phyloP scores from a whole-genome alignment of 257 asterid genomes.

The Galeopsis tetrahit region DNA sequence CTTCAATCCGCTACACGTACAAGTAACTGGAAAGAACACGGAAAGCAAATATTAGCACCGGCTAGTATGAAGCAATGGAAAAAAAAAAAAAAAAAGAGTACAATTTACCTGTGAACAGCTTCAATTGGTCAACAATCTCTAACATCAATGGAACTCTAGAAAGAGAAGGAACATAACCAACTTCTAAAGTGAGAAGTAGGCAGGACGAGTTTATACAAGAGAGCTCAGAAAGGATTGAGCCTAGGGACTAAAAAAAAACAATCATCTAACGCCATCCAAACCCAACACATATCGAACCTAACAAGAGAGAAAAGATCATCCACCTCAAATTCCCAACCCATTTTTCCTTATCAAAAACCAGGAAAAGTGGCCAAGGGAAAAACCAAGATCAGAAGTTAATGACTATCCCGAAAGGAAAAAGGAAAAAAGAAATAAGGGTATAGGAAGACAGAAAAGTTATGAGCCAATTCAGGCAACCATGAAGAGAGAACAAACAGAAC shows the following conservation, averaged over 20 bases:
- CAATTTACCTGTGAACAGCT: slow-evolving; percentile 47
- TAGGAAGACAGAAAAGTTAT: background rate
- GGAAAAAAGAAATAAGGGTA: slow-evolving; percentile 14
- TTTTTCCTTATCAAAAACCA: slow-evolving; percentile 65
- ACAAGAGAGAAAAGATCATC: slow-evolving; percentile 41
- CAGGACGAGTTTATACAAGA: slow-evolving; percentile 16
- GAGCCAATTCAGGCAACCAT: slow-evolving; percentile 37
- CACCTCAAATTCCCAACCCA: slow-evolving; percentile 54
- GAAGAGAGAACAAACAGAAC: slow-evolving; percentile 1
- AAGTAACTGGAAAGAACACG: slow-evolving; percentile 37
- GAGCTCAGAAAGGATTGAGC: slow-evolving; percentile 34
- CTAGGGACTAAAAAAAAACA: slow-evolving; percentile 30
- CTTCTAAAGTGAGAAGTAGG: slow-evolving; percentile 28
- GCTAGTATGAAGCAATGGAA: background rate
- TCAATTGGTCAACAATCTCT: slow-evolving; percentile 60
- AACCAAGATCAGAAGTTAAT: slow-evolving; percentile 40
- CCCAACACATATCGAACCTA: slow-evolving; percentile 29
- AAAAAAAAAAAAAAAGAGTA: background rate
- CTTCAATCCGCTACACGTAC: slow-evolving; percentile 35
- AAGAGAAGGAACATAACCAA: slow-evolving; percentile 24
- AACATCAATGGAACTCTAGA: slow-evolving; percentile 32
- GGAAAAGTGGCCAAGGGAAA: slow-evolving; percentile 58
- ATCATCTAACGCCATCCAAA: slow-evolving; percentile 32
- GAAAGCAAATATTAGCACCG: slow-evolving; percentile 19
- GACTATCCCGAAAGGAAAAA: slow-evolving; percentile 32